Evolutionary conservation across 1,139 yeast genomes (phyloP), one percentile per base, ranked within the genome.

Genomic region (Saccharomyces hybrid): DNA sequence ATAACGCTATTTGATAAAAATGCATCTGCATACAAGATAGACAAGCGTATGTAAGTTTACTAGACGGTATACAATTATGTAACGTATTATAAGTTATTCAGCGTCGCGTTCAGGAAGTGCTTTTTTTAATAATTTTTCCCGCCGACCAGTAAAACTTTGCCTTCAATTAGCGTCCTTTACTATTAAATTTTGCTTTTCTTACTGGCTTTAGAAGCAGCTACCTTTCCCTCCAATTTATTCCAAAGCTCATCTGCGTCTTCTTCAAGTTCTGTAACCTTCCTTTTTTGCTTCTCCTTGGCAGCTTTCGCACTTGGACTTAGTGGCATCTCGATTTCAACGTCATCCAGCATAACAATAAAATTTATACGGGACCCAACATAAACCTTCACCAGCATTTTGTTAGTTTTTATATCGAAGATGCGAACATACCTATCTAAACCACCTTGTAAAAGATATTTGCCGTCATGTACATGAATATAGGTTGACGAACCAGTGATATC

Each of bases 341-440:
- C 68, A 50, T 70, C 73, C 34, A 88, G 61, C 4, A 88, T 68
- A 50, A 76, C 65, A 9, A 87, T 76, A 29, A 76, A 75, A 49
- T 82, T 78, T n/a, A 88, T 77, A 64, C 87, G 89, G 4, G 88
- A 81, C 2, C 95, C 95, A 41, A 85, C 66, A 63, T 81, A 91
- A 11, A 88, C 85, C 65, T 88, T 89, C 9, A 83, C 89, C 16
- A 84, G 71, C 52, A 81, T 73, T 50, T 80, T 79, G 52, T 95
- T 75, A 0, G 81, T 70, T 2, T 71, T 72, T 6, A 82, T 66
- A 58, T 88, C 85, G 69, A 80, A 91, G 2, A 88, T 88, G 55
- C 97, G 78, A 47, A 89, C 76, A 67, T 89, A 91, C 64, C 96
- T 77, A 67, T 91, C 98, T 42, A 90, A 76, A 0, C 96, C 96